A percentile compares a stretch with the other conserved stretches of the same genome.
These are phyloP conservation scores for Penicillium crystallinum DNA, from an alignment of 495 filamentous ascomycete genomes.

Conservation along the genomic window DNA sequence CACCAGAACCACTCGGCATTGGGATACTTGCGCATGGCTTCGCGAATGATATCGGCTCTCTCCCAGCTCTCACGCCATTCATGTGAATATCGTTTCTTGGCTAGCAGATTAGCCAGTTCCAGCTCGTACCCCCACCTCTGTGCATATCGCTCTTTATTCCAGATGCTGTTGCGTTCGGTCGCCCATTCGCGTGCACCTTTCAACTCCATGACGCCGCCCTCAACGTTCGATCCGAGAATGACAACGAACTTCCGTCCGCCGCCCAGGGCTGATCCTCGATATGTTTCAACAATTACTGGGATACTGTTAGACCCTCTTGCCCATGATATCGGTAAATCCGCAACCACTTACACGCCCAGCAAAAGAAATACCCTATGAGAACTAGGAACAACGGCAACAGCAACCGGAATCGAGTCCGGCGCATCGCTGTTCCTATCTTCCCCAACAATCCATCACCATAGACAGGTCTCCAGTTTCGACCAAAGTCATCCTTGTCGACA, in stretches of 20 bases:
- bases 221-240: constrained; percentile 87
- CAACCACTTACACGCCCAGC: constrained; percentile 39
- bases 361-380: constrained; percentile 59
- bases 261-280: constrained; percentile 60
- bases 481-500: constrained; percentile 74
- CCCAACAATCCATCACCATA: constrained; percentile 21
- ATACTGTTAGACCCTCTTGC: not conserved
- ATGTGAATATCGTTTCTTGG: constrained; percentile 96
- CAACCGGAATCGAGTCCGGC: constrained; percentile 55
- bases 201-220: constrained; percentile 98
- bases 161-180: constrained; percentile 91
- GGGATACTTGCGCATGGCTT: constrained; percentile 87
- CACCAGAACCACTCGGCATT: constrained; percentile 99
- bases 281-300: constrained; percentile 37
- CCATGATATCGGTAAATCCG: constrained; percentile 27
- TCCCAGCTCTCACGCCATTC: constrained; percentile 99
- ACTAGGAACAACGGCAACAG: constrained; percentile 56
- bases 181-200: constrained; percentile 98
- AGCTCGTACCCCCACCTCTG: constrained; percentile 90
- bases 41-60: constrained; percentile 92
- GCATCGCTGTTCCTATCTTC: constrained; percentile 37
- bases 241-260: constrained; percentile 90
- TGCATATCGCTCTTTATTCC: constrained; percentile 88
- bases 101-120: constrained; percentile 95
- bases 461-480: constrained; percentile 34